Evolutionary conservation across 352 stramenopile species (phyloP).

Genomic region (Pythium scleroteichum): DNA sequence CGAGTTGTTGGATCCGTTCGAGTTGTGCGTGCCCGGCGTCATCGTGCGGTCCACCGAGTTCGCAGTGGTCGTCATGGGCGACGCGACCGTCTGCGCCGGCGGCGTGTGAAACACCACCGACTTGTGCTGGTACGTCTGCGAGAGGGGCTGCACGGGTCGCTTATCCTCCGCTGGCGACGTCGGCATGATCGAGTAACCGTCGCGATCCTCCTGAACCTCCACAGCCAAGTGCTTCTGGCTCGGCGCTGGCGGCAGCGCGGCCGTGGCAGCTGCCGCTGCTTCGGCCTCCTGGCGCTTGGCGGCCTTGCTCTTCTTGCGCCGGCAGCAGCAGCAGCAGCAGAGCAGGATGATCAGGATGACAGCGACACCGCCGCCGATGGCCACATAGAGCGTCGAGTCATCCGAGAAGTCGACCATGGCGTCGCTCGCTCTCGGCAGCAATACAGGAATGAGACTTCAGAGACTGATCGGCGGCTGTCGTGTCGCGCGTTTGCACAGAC

Average conservation of each 20-base stretch:
- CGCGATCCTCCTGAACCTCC: background rate
- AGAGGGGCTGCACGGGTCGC: slow-evolving; percentile 1
- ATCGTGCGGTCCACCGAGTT: background rate
- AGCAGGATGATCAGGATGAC: slow-evolving; percentile 8
- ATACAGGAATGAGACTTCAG: background rate
- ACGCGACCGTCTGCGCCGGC: background rate
- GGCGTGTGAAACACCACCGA: slow-evolving; percentile 4
- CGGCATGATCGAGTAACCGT: slow-evolving; percentile 13
- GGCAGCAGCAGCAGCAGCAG: slow-evolving; percentile 16
- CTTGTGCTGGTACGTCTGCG: background rate
- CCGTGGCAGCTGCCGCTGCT: background rate
- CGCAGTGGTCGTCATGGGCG: background rate
- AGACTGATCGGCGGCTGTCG: background rate
- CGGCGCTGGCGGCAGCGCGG: background rate
- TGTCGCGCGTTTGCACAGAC: no score
- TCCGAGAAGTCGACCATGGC: slow-evolving; percentile 19
- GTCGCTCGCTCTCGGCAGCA: background rate
- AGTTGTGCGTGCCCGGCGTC: background rate
- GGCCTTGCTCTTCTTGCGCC: slow-evolving; percentile 3
- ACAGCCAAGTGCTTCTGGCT: slow-evolving; percentile 4
- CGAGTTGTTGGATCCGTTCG: slow-evolving; percentile 3
- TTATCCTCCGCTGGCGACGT: slow-evolving; percentile 1
- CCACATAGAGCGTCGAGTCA: slow-evolving; percentile 15
- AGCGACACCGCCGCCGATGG: slow-evolving; percentile 9
- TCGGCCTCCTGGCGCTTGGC: background rate